Evolutionary conservation across 305 asterid species (phyloP), one percentile per base, ranked within the genome.

Genomic region (Solanum aculeatissimum): DNA sequence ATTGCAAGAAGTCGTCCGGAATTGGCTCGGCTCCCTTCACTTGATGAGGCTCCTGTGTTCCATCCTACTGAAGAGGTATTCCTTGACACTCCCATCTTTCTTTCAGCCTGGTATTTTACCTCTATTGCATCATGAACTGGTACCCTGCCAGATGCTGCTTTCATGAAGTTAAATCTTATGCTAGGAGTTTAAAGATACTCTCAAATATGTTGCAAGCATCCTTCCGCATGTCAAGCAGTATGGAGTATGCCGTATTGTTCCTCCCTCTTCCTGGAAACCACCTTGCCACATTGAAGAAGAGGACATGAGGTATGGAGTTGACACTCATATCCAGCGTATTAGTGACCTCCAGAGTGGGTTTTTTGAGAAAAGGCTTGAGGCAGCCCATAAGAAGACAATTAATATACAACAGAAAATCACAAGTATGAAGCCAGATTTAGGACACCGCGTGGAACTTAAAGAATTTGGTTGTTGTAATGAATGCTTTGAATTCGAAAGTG

Each of bases 201-300:
- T 96, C 66, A 90, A 91, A 83, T 96, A 94, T 89, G 86, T 96
- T 75, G 89, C 92, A 83, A 87, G 89, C 55, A 92, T 94, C 87
- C 97, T 93, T 79, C 87, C 88, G 80, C 84, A 42, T 88, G 95
- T 92, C 15, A 95, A 93, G 92, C 84, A 63, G 2, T 91, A 86
- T 85, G 99, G 99, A 88, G 84, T 96, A 85, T 96, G 99, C 89
- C 98, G 97, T 85, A 92, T 96, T 89, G 92, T 96, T 87, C 97
- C 99, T 86, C 99, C 99, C 85, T 81, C 90, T 79, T 92, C 97
- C 53, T 96, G 97, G 99, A 77, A 82, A 82, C 97, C 94, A 55
- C 93, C 93, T 72, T 83, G 90, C 85, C 89, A 86, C 86, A 85
- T 91, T 65, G 74, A 87, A 85, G 90, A 90, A 87, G 86, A 66